These are phyloP conservation scores for Pulicaria dysenterica DNA, from an alignment of 129 eudicot species.

Conservation along the genomic window DNA sequence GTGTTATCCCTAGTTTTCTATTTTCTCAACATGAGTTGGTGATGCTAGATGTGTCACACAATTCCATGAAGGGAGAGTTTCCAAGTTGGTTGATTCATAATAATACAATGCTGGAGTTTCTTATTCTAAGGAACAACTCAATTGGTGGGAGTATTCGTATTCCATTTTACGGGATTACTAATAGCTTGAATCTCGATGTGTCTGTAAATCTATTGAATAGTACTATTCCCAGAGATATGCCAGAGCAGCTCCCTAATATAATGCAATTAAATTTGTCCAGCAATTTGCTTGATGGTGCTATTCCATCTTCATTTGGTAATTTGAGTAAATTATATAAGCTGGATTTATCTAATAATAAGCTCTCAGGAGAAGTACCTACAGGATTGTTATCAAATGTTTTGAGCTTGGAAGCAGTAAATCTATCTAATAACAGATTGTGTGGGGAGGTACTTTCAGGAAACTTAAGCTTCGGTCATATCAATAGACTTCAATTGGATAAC, in stretches of 20 bases:
- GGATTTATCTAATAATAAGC: slow-evolving; percentile 36
- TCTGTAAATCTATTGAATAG: slow-evolving; percentile 19
- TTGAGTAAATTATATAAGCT: not conserved
- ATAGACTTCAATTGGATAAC: not conserved
- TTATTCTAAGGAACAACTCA: slow-evolving; percentile 23
- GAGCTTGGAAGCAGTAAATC: not conserved
- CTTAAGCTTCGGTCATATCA: not conserved
- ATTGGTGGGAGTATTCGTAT: not conserved
- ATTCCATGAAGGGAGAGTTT: slow-evolving; percentile 25
- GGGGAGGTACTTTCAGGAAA: slow-evolving; percentile 36
- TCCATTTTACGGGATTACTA: not conserved
- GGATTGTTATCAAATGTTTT: not conserved
- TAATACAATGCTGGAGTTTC: slow-evolving; percentile 18
- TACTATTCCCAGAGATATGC: slow-evolving; percentile 7
- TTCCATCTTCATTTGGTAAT: slow-evolving; percentile 28
- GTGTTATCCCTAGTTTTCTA: slow-evolving; percentile 34
- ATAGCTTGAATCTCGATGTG: not conserved
- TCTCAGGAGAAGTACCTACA: slow-evolving; percentile 37
- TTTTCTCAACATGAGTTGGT: slow-evolving; percentile 23
- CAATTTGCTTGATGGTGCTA: slow-evolving; percentile 20
- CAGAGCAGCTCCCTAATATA: slow-evolving; percentile 8
- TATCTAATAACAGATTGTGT: slow-evolving; percentile 35
- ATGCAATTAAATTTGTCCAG: not conserved
- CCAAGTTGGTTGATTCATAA: slow-evolving; percentile 36
- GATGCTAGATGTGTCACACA: slow-evolving; percentile 25